These are phyloP conservation scores for Diplogelasinospora grovesii DNA, from an alignment of 495 filamentous ascomycete genomes.

Conservation along the genomic window DNA sequence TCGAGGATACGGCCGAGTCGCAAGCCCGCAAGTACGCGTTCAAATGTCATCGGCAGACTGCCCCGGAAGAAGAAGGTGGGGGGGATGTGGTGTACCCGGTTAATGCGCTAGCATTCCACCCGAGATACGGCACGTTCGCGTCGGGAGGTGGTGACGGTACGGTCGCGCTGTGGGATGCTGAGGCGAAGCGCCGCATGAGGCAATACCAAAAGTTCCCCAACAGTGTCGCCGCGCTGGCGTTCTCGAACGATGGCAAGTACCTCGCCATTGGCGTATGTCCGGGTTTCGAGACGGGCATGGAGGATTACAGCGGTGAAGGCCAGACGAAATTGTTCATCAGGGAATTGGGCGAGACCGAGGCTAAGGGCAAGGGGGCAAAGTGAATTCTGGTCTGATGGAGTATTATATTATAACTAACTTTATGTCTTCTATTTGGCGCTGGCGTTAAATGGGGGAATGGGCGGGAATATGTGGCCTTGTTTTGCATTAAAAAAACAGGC, in stretches of 20 bases:
- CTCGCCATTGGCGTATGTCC: conserved; percentile 80
- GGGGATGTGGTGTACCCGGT: conserved; percentile 93
- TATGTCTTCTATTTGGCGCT: neutral
- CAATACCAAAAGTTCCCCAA: conserved; percentile 80
- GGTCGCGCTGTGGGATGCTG: conserved; percentile 92
- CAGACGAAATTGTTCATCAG: conserved; percentile 70
- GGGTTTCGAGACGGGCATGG: conserved; percentile 87
- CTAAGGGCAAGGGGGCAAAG: conserved; percentile 73
- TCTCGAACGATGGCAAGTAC: conserved; percentile 73
- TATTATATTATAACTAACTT: neutral
- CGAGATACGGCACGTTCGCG: conserved; percentile 83
- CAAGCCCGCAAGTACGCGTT: conserved; percentile 95
- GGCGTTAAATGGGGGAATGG: neutral
- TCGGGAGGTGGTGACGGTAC: conserved; percentile 90
- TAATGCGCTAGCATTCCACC: conserved; percentile 90
- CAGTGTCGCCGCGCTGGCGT: conserved; percentile 69
- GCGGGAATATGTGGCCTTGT: neutral
- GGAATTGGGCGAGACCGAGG: conserved; percentile 79
- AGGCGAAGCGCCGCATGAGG: conserved; percentile 80
- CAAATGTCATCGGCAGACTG: conserved; percentile 84
- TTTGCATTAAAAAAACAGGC: too few species aligned
- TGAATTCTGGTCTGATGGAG: conserved; percentile 13
- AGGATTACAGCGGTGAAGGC: conserved; percentile 63
- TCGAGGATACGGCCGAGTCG: conserved; percentile 76
- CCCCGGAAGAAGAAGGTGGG: conserved; percentile 42